A percentile compares a stretch with the other conserved stretches of the same genome.
Conservation (phyloP, 2,329 filamentous ascomycete genomes). For the Fusarium algeriense region DNA sequence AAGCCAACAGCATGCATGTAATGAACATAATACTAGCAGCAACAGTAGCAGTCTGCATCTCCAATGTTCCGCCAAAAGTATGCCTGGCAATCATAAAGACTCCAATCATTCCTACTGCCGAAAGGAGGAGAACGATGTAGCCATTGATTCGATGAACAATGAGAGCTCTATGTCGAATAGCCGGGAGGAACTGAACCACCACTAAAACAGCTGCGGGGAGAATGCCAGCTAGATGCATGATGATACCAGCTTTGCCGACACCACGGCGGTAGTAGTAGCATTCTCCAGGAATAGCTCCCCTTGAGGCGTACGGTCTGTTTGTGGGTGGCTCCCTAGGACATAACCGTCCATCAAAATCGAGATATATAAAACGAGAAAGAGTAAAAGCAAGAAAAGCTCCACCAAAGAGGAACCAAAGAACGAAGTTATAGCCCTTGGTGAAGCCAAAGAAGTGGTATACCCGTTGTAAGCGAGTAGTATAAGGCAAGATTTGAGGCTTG, state of each 20-base stretch:
- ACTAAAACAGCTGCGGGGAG: constrained; percentile 60
- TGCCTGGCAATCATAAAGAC: constrained; percentile 65
- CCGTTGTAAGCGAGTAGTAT: neutral
- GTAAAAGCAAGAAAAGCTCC: constrained; percentile 51
- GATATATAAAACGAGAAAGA: constrained; percentile 41
- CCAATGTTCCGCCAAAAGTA: constrained; percentile 66
- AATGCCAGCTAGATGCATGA: constrained; percentile 60
- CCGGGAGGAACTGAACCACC: constrained; percentile 63
- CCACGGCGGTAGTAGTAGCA: constrained; percentile 55
- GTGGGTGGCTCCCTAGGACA: constrained; percentile 41
- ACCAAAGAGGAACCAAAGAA: constrained; percentile 63
- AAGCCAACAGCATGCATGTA: constrained; percentile 59
- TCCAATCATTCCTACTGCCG: constrained; percentile 59
- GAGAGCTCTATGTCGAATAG: constrained; percentile 60
- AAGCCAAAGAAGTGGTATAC: constrained; percentile 66
- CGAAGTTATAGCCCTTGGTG: constrained; percentile 68
- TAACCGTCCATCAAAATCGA: constrained; percentile 50
- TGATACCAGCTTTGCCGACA: constrained; percentile 54
- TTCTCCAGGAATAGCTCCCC: constrained; percentile 52
- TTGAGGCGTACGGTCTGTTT: constrained; percentile 3
- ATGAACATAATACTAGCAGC: constrained; percentile 60
- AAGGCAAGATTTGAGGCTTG: neutral
- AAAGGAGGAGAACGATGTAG: constrained; percentile 64
- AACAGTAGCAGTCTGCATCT: constrained; percentile 60
- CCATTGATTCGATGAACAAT: constrained; percentile 72